Evolutionary conservation across 495 filamentous ascomycete genomes (phyloP), one percentile per base, ranked within the genome.

Genomic region (Aspergillus kassunensis): DNA sequence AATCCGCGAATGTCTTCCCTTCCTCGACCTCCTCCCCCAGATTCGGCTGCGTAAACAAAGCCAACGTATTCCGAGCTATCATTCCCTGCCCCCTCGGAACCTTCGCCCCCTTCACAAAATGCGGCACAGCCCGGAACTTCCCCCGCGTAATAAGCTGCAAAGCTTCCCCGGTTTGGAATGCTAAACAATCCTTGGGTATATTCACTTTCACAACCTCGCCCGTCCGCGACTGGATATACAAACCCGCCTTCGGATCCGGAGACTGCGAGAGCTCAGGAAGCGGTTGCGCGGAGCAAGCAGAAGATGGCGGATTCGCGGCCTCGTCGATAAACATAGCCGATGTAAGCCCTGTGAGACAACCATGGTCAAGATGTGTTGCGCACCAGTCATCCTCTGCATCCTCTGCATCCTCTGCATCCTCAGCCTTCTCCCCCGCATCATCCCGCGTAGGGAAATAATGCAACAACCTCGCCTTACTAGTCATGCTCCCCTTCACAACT

Each of bases 11-110:
- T 35, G 74, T 84, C 42, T 84, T 78, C 20, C 86, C 84, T 55
- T 77, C 73, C 61, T 84, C 78, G 13, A 98, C 89, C 72, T 86
- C 81, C 58, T 96, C 93, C 45, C 80, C 85, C 40, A 98, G 66
- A 74, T 96, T 95, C 34, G 93, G 93, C 76, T 98, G 93, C 40
- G 93, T 98, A 66, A 98, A 98, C 24, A 98, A 90, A 5, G 93
- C 93, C 50, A 98, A 72, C 43, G 93, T 98, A 74, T 97, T 97
- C 55, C 93, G 76, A 36, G 91, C 91, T 53, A 95, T 79, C 37
- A 72, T 68, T 72, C 15, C 70, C 58, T 67, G 66, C 50, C 63
- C 66, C 44, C 18, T 57, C 66, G 34, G 34, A 21, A 34, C 44
- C 66, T 43, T 70, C 60, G 49, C 83, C 1, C 91, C 93, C 55